Conservation (phyloP, 805 yeast species). For the Saccharomycopsis sp. region DNA sequence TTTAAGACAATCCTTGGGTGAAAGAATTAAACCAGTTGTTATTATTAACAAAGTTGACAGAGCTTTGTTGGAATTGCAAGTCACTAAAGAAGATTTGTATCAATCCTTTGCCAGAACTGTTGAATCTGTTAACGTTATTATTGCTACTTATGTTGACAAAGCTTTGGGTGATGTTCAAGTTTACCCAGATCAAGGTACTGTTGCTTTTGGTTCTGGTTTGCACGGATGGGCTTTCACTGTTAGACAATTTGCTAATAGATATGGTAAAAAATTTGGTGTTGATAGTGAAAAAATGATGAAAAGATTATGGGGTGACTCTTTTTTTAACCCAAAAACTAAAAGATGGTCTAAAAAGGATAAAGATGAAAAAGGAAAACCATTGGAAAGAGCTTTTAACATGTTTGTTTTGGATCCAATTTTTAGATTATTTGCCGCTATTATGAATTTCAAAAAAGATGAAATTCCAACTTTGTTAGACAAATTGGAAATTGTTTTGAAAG, state of each 20-base stretch:
- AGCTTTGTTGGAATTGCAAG: conserved; percentile 98
- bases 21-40: conserved; percentile 98
- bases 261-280: conserved; percentile 99
- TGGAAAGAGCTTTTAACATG: conserved; percentile 99
- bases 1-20: conserved; percentile 97
- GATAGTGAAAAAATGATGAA: conserved; percentile 97
- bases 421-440: conserved; percentile 93
- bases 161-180: conserved; percentile 94
- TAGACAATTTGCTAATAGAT: conserved; percentile 96
- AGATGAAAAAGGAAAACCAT: conserved; percentile 90
- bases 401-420: conserved; percentile 98
- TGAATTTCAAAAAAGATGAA: conserved; percentile 99
- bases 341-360: conserved; percentile 96
- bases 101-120: conserved; percentile 98
- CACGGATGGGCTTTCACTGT: conserved; percentile 99
- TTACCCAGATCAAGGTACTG: conserved; percentile 98
- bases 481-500: conserved; percentile 88
- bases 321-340: conserved; percentile 99
- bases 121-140: conserved; percentile 98
- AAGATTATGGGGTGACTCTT: conserved; percentile 99
- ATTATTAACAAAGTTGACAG: conserved; percentile 99
- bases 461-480: conserved; percentile 86
- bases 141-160: conserved; percentile 89
- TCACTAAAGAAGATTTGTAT: conserved; percentile 97
- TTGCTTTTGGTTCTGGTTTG: conserved; percentile 99